Evolutionary conservation across 129 eudicot species (phyloP).

Genomic region (Artemisia tridentata): DNA sequence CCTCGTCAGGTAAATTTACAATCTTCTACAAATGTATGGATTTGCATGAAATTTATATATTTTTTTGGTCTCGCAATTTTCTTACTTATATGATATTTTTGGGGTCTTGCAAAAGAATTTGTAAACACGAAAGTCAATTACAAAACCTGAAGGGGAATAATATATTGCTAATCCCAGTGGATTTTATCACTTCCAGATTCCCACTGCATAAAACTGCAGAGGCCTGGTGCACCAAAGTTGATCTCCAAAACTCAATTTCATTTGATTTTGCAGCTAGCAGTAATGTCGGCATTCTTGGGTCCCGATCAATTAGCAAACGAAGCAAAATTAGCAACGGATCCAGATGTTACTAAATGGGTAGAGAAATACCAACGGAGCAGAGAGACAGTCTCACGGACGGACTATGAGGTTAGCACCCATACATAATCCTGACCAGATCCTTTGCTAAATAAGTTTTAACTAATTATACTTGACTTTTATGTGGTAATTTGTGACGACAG

Average conservation of each 20-base stretch:
- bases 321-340: conserved; percentile 69
- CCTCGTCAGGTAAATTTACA: conserved; percentile 77
- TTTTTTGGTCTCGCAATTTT: no score
- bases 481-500: not conserved
- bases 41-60: no score
- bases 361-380: conserved; percentile 93
- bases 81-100: no score
- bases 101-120: no score
- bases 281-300: conserved; percentile 97
- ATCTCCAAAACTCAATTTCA: conserved; percentile 15
- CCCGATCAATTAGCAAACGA: conserved; percentile 88
- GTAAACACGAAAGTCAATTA: no score
- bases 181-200: no score
- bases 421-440: not conserved
- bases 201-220: no score
- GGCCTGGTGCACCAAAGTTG: not conserved
- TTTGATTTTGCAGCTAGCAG: conserved; percentile 70
- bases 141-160: no score
- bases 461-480: not conserved
- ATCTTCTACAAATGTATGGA: not conserved
- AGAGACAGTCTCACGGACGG: conserved; percentile 94
- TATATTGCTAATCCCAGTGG: no score
- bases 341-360: conserved; percentile 85
- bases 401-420: conserved; percentile 66
- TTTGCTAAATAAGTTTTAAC: not conserved